Evolutionary conservation across 192 early-diverging fungal species (phyloP).

Genomic region (Cetraspora pellucida): DNA sequence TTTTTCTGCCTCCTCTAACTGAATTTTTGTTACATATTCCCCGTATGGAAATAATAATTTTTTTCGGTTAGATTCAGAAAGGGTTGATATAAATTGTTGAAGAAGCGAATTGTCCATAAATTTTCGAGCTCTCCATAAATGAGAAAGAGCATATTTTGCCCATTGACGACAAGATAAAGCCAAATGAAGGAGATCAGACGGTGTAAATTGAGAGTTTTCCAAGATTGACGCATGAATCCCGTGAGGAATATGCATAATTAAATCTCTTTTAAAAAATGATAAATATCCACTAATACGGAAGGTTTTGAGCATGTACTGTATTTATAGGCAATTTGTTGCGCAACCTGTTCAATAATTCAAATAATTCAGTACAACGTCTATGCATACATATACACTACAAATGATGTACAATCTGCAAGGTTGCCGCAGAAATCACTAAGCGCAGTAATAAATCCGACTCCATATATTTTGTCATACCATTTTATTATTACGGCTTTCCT

Average conservation of each 20-base stretch:
- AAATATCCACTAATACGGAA: no score
- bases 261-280: no score
- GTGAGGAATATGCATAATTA: slow-evolving; percentile 3
- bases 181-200: not conserved
- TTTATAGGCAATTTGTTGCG: no score
- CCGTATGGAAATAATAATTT: slow-evolving; percentile 5
- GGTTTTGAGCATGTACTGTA: no score
- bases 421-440: no score
- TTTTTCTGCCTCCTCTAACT: slow-evolving; percentile 14
- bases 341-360: no score
- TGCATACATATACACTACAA: no score
- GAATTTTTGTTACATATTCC: slow-evolving; percentile 12
- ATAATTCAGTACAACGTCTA: no score
- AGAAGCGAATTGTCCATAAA: not conserved
- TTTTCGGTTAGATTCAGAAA: not conserved
- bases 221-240: not conserved
- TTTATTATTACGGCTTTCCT: no score
- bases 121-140: slow-evolving; percentile 10
- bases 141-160: not conserved
- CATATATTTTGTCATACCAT: no score
- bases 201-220: not conserved
- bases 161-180: slow-evolving; percentile 21
- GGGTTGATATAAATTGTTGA: not conserved
- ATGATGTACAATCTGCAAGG: no score
- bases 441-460: no score